Percentiles rank a stretch among this genome's conserved stretches.
Conservation (phyloP, 805 yeast species). For the Candida tammaniensis region DNA sequence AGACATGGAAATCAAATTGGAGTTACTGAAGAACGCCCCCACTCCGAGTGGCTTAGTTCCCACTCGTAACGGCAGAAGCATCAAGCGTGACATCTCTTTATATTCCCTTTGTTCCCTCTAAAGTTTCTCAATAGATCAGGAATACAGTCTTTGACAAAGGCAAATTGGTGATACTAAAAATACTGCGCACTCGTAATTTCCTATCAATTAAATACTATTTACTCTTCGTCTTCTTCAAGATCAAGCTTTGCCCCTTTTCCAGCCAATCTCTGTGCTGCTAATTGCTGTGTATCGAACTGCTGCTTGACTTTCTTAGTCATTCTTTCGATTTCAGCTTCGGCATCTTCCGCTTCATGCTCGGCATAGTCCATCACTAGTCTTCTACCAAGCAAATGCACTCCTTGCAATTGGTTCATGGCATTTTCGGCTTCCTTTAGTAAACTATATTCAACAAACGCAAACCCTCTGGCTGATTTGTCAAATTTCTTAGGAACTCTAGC, state of each 20-base stretch:
- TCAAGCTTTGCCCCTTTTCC: slow-evolving; percentile 75
- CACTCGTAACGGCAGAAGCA: no score
- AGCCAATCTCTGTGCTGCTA: slow-evolving; percentile 64
- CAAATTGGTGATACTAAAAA: no score
- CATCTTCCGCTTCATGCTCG: slow-evolving; percentile 73
- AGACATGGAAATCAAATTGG: no score
- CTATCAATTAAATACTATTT: no score
- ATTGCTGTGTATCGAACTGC: slow-evolving; percentile 75
- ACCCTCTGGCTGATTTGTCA: slow-evolving; percentile 93
- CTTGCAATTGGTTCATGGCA: slow-evolving; percentile 91
- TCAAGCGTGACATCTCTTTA: no score
- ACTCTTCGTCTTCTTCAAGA: slow-evolving; percentile 54
- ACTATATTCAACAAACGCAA: slow-evolving; percentile 93
- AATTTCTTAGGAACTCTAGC: slow-evolving; percentile 96
- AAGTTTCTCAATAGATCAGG: no score
- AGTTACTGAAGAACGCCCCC: no score
- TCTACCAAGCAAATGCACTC: slow-evolving; percentile 96
- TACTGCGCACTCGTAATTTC: no score
- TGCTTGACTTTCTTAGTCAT: slow-evolving; percentile 83
- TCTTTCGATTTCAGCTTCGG: slow-evolving; percentile 84
- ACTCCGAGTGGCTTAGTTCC: no score
- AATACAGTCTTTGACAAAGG: no score
- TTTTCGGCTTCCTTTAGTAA: slow-evolving; percentile 85
- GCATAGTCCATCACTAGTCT: slow-evolving; percentile 92
- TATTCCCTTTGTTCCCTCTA: no score